Evolutionary conservation across 192 early-diverging fungal species (phyloP).

Genomic region (Coemansia sp.): DNA sequence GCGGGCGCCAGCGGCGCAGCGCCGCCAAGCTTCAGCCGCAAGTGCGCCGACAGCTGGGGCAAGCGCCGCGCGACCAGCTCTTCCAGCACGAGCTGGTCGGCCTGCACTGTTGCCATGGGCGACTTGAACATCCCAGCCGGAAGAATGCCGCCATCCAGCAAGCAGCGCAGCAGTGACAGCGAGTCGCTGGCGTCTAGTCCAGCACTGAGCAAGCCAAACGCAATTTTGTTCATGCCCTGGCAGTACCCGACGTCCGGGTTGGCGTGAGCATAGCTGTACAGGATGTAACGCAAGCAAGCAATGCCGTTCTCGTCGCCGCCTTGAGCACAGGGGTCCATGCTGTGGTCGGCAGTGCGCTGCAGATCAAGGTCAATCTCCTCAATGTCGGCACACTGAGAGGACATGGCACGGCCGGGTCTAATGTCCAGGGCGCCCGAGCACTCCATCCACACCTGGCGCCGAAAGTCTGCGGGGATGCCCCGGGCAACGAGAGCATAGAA

Average conservation of each 20-base stretch:
- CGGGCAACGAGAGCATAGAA: conserved; percentile 20
- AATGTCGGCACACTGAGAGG: background rate
- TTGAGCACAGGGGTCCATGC: background rate
- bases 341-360: conserved; percentile 17
- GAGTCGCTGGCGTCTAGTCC: conserved; percentile 50
- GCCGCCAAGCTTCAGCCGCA: conserved; percentile 44
- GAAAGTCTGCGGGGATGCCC: conserved; percentile 28
- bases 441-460: conserved; percentile 49
- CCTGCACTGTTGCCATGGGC: conserved; percentile 53
- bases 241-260: conserved; percentile 56
- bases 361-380: conserved; percentile 51
- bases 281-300: conserved; percentile 22
- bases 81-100: conserved; percentile 56
- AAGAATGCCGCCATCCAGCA: conserved; percentile 50
- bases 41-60: conserved; percentile 48
- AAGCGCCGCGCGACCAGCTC: conserved; percentile 51
- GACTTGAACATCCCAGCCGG: conserved; percentile 52
- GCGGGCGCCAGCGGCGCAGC: conserved; percentile 44
- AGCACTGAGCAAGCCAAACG: conserved; percentile 50
- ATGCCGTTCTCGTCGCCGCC: background rate
- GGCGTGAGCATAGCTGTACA: conserved; percentile 28
- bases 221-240: conserved; percentile 60
- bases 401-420: background rate
- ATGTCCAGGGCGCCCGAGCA: conserved; percentile 31
- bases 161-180: conserved; percentile 45